phyloP scores from a whole-genome alignment of 1,139 yeast genomes.

The Pichia cactophila region DNA sequence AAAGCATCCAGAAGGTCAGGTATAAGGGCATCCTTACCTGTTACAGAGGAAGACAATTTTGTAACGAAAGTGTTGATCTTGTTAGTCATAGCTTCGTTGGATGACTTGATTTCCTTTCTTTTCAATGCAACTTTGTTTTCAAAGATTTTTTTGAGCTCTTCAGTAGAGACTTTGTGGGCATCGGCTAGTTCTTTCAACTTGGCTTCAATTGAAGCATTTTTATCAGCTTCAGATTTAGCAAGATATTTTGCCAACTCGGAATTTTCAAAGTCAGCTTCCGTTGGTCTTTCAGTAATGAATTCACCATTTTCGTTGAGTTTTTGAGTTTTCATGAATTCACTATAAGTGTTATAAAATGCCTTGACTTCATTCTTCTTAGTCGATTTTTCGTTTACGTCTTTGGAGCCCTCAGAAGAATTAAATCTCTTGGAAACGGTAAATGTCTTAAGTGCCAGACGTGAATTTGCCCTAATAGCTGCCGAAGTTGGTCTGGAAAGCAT shows the following conservation, averaged over 20 bases:
- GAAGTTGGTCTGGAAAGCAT: constrained; percentile 13
- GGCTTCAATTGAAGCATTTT: constrained; percentile 19
- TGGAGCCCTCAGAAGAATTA: constrained; percentile 5
- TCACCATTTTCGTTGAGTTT: constrained; percentile 43
- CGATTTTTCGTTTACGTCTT: neutral
- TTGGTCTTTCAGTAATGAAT: constrained; percentile 17
- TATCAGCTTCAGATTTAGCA: constrained; percentile 15
- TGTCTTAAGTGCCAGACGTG: neutral
- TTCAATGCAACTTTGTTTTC: constrained; percentile 17
- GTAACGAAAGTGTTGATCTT: constrained; percentile 15
- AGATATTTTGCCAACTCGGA: constrained; percentile 20
- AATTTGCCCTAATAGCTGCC: constrained; percentile 1
- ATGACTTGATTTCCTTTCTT: constrained; percentile 2
- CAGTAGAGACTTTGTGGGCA: constrained; percentile 14
- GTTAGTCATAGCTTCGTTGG: constrained; percentile 9
- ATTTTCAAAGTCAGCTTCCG: constrained; percentile 16
- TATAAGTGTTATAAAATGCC: constrained; percentile 26
- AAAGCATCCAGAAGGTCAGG: constrained; percentile 16
- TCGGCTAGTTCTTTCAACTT: constrained; percentile 21
- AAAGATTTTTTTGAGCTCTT: constrained; percentile 17
- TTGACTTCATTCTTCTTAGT: neutral
- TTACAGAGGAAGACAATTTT: constrained; percentile 14
- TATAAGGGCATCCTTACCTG: constrained; percentile 7
- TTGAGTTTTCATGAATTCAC: constrained; percentile 50
- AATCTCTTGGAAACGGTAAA: constrained; percentile 2